Conservation (phyloP, 495 filamentous ascomycete species). For the Baudoinia panamericana region DNA sequence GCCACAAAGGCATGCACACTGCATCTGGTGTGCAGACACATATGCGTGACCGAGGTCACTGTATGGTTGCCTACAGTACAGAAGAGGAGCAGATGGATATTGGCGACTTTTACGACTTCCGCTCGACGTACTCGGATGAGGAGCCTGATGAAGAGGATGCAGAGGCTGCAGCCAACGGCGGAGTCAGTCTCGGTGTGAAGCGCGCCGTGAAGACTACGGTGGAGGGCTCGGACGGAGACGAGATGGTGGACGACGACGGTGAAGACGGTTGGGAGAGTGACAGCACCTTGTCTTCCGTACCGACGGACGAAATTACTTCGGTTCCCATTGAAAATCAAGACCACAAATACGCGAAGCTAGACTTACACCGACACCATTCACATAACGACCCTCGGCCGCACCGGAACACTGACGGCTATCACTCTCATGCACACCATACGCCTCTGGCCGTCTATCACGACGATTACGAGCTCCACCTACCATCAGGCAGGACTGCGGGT, state of each 20-base stretch:
- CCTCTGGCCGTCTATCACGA: slow-evolving; percentile 66
- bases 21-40: slow-evolving; percentile 72
- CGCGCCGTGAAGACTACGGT: slow-evolving; percentile 33
- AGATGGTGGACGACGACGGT: slow-evolving; percentile 35
- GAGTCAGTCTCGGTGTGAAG: slow-evolving; percentile 45
- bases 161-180: slow-evolving; percentile 37
- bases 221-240: slow-evolving; percentile 13
- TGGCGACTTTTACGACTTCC: slow-evolving; percentile 97
- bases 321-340: slow-evolving; percentile 53
- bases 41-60: slow-evolving; percentile 94
- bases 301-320: slow-evolving; percentile 58
- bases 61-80: slow-evolving; percentile 82
- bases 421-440: slow-evolving; percentile 50
- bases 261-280: slow-evolving; percentile 84
- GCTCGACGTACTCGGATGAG: slow-evolving; percentile 77
- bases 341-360: slow-evolving; percentile 46
- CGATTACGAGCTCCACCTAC: slow-evolving; percentile 89
- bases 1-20: slow-evolving; percentile 61
- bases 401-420: slow-evolving; percentile 55
- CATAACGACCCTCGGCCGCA: slow-evolving; percentile 49
- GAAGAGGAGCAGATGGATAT: slow-evolving; percentile 89
- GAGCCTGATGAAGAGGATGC: slow-evolving; percentile 37
- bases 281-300: slow-evolving; percentile 67
- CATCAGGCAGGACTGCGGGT: slow-evolving; percentile 76
- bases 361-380: slow-evolving; percentile 53